Evolutionary conservation across 2,329 filamentous ascomycete species (phyloP).

Genomic region (Alternaria angustiovoidea): DNA sequence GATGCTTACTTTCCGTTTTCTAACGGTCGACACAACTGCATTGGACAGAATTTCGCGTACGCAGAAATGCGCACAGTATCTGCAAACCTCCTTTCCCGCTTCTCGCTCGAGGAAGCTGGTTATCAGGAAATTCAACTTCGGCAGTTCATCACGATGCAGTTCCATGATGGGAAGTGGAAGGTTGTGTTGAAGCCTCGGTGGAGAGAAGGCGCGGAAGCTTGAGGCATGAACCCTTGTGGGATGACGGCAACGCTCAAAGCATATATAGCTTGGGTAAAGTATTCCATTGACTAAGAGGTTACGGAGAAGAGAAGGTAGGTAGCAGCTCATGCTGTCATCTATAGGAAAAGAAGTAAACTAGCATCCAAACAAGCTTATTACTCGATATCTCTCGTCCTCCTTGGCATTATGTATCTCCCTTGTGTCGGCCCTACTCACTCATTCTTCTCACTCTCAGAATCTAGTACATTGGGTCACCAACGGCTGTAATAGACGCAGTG

Average conservation of each 20-base stretch:
- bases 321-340: background rate
- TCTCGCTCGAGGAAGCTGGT: background rate
- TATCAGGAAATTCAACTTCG: constrained; percentile 5
- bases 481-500: background rate
- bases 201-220: background rate
- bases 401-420: background rate
- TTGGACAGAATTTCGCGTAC: constrained; percentile 2
- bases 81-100: background rate
- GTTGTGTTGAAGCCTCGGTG: constrained; percentile 4
- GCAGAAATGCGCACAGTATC: constrained; percentile 8
- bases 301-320: too few relatives aligned
- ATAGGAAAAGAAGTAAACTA: background rate
- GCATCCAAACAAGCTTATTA: background rate
- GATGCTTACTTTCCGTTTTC: constrained; percentile 5
- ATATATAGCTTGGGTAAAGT: background rate
- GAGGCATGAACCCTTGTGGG: background rate
- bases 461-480: background rate
- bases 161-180: constrained; percentile 1
- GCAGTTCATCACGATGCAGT: constrained; percentile 6
- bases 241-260: background rate
- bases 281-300: background rate
- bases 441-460: background rate
- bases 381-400: background rate
- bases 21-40: constrained; percentile 3
- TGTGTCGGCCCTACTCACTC: accelerated